Evolutionary conservation across 2,329 filamentous ascomycete genomes (phyloP).

Genomic region (Dactylellina cionopaga): DNA sequence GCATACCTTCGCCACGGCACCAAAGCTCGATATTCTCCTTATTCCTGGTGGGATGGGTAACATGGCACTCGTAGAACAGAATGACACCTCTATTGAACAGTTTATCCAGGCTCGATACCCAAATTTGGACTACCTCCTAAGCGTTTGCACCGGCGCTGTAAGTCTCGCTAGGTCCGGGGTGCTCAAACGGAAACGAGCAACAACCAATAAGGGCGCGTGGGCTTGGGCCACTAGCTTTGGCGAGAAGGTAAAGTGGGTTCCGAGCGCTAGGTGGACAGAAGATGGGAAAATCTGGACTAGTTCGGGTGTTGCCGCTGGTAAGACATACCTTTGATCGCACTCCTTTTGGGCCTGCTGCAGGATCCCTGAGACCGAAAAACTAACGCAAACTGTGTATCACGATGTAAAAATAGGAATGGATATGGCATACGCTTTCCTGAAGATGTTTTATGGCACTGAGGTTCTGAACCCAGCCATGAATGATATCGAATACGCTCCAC

Average conservation of each 20-base stretch:
- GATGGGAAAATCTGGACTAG: constrained; percentile 75
- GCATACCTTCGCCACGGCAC: constrained; percentile 54
- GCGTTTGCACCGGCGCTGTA: constrained; percentile 73
- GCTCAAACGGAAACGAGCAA: constrained; percentile 70
- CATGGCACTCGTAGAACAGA: constrained; percentile 55
- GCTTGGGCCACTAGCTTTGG: constrained; percentile 63
- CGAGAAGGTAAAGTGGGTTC: constrained; percentile 69
- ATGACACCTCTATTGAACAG: constrained; percentile 29
- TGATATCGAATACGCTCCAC: constrained; percentile 57
- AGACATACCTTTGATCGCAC: background rate
- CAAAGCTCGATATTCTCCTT: constrained; percentile 70
- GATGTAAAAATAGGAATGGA: constrained; percentile 28
- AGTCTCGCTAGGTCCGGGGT: constrained; percentile 70
- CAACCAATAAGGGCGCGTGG: constrained; percentile 70
- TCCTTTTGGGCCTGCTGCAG: background rate
- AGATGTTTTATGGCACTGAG: constrained; percentile 59
- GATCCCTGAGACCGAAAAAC: background rate
- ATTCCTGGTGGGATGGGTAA: constrained; percentile 72
- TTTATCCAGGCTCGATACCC: constrained; percentile 65
- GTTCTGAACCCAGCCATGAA: constrained; percentile 54
- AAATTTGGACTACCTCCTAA: constrained; percentile 68
- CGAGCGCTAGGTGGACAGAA: constrained; percentile 71
- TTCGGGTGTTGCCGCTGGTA: constrained; percentile 72
- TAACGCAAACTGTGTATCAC: background rate
- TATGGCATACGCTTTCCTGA: constrained; percentile 60